Base-by-base conservation (phyloP, 2,329 filamentous ascomycete species). In the Alternaria sp. region DNA sequence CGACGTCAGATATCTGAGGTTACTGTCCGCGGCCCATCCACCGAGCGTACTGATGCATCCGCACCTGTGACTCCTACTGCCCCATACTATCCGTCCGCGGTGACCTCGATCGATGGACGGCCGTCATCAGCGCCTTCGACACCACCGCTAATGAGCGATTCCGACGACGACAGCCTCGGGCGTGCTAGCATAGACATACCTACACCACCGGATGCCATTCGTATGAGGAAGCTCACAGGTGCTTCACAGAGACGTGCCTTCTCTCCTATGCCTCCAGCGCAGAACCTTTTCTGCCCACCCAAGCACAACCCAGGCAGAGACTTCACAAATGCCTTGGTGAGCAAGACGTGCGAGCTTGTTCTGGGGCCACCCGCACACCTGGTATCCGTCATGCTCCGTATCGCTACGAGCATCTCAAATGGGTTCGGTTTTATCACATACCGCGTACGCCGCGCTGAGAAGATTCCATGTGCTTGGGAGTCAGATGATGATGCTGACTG, bases 361-460 rank as follows among this genome's bases (percentile, higher is more conserved):
- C 82, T 97, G 14, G 89, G 92, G 0, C 93, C 93, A n/a, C 93
- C 94, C 0, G 87, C 90, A 33, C 89, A 94, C 71, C 86, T 97
- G 2, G 87, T 97, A 37, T 85, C 88, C 25, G 83, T 97, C 44
- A 94, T 97, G 85, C 86, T 97, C 5, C 89, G 89, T 60, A 92
- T 97, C 60, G 92, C 94, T 1, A 90, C 92, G 0, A 89, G 88
- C 65, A 93, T 97, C 65, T 87, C 89, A 1, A 80, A 80, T 49
- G 84, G 84, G 5, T 76, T 78, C 50, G 71, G 74, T 33, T 77
- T 77, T 60, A 72, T 72, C 47, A 77, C 77, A 4, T 80, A 78
- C 59, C 74, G 74, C 12, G 65, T 80, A 14, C 70, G 72, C 14
- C 69, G 70, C 23, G 66, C 66, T 9, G 71, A 75, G 55, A 78